Evolutionary conservation across 352 stramenopile genomes (phyloP).

Genomic region (Pythium aristosporum): DNA sequence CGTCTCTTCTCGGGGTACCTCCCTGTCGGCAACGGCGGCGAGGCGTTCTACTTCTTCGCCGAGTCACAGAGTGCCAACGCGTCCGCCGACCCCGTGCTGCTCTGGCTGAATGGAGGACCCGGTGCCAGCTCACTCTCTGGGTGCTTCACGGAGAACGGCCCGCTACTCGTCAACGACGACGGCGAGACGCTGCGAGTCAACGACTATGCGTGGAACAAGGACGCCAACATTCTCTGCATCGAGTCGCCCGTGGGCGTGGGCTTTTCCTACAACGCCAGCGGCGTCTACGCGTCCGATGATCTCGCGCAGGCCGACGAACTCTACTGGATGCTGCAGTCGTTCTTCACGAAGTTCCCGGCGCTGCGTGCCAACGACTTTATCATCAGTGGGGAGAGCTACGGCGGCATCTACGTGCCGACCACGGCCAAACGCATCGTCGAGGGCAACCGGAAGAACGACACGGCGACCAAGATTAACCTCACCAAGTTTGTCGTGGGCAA

Average conservation of each 20-base stretch:
- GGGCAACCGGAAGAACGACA: constrained; percentile 32
- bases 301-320: constrained; percentile 70
- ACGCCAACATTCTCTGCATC: constrained; percentile 57
- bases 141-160: constrained; percentile 70
- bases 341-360: constrained; percentile 87
- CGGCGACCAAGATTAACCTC: constrained; percentile 53
- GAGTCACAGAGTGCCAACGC: constrained; percentile 51
- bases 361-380: constrained; percentile 78
- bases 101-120: constrained; percentile 73
- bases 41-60: constrained; percentile 72
- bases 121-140: constrained; percentile 57
- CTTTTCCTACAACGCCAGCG: constrained; percentile 63
- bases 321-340: constrained; percentile 74
- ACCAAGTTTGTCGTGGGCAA: constrained; percentile 89
- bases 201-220: constrained; percentile 55
- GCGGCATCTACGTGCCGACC: constrained; percentile 75
- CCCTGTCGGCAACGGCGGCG: constrained; percentile 44
- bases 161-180: constrained; percentile 59
- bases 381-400: constrained; percentile 78
- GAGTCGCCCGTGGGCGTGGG: constrained; percentile 65
- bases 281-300: constrained; percentile 76
- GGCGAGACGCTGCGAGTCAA: constrained; percentile 47
- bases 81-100: constrained; percentile 46
- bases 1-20: constrained; percentile 66
- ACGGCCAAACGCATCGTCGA: constrained; percentile 57